Percentiles rank a stretch among this genome's conserved stretches.
Conservation (phyloP, 176 grass and related monocot genomes). For the Tillandsia leiboldiana region DNA sequence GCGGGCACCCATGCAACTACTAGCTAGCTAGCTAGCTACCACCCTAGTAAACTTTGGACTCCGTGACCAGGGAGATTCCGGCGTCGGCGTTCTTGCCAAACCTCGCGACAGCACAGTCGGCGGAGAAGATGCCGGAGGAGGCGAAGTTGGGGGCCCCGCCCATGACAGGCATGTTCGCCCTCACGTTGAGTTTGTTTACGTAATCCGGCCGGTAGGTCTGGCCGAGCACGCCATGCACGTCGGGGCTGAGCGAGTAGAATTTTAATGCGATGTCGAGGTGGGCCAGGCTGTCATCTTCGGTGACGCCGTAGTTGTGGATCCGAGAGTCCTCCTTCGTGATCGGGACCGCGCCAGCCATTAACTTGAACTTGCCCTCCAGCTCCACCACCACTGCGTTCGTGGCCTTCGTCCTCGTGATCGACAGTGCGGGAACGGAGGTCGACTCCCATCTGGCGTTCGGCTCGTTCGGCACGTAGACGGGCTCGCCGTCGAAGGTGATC, state of each 20-base stretch:
- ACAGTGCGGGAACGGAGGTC: neutral
- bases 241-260: slow-evolving; percentile 25
- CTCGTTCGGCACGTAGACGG: slow-evolving; percentile 12
- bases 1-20: neutral
- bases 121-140: slow-evolving; percentile 28
- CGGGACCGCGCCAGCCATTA: slow-evolving; percentile 35
- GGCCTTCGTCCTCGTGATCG: neutral
- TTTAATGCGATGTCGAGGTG: slow-evolving; percentile 33
- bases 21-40: neutral
- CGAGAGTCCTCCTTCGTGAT: slow-evolving; percentile 40
- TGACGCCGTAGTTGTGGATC: slow-evolving; percentile 41
- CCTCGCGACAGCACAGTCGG: slow-evolving; percentile 36
- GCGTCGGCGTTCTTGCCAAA: slow-evolving; percentile 2
- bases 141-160: slow-evolving; percentile 19
- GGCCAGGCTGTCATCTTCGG: slow-evolving; percentile 23
- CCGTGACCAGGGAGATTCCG: slow-evolving; percentile 17
- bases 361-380: slow-evolving; percentile 16
- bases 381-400: slow-evolving; percentile 19
- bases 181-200: slow-evolving; percentile 28
- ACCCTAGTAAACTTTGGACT: neutral
- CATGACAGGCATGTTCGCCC: slow-evolving; percentile 33
- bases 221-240: slow-evolving; percentile 39
- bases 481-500: slow-evolving; percentile 28
- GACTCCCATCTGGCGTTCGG: slow-evolving; percentile 15
- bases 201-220: slow-evolving; percentile 42